Conservation (phyloP, 805 yeast species). For the Naumovozyma baii region DNA sequence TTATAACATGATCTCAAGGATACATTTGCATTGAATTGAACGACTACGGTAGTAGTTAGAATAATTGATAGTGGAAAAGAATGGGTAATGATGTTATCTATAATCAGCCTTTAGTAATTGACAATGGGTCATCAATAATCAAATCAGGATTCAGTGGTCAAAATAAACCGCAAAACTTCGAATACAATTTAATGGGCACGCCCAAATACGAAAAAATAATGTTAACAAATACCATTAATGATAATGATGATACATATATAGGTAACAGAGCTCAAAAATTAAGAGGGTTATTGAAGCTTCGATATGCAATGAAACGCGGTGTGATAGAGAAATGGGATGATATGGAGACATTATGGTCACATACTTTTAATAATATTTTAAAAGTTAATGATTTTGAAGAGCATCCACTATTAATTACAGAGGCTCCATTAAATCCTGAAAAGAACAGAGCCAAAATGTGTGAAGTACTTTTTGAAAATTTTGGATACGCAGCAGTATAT, state of each 20-base stretch:
- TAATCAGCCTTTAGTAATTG: constrained; percentile 70
- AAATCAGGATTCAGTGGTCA: constrained; percentile 93
- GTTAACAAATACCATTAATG: constrained; percentile 54
- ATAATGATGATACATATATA: constrained; percentile 48
- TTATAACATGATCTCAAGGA: no score
- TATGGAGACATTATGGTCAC: constrained; percentile 75
- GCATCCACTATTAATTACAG: constrained; percentile 82
- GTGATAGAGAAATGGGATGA: constrained; percentile 74
- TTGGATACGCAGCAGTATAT: constrained; percentile 83
- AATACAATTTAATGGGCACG: constrained; percentile 62
- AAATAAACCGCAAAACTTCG: constrained; percentile 59
- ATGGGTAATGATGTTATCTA: constrained; percentile 25
- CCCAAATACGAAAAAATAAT: constrained; percentile 78
- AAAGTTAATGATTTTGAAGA: constrained; percentile 54
- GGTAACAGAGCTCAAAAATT: constrained; percentile 68
- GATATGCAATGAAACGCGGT: constrained; percentile 75
- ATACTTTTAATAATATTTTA: constrained; percentile 49
- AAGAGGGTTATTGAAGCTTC: constrained; percentile 64
- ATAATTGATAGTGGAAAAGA: constrained; percentile 3
- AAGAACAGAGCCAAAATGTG: constrained; percentile 87
- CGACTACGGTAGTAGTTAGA: no score
- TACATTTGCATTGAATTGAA: no score
- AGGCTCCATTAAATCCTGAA: constrained; percentile 78
- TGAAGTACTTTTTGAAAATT: constrained; percentile 85
- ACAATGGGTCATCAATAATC: constrained; percentile 75